Base-by-base conservation (phyloP, 495 filamentous ascomycete species). In the Xylaria venustula region DNA sequence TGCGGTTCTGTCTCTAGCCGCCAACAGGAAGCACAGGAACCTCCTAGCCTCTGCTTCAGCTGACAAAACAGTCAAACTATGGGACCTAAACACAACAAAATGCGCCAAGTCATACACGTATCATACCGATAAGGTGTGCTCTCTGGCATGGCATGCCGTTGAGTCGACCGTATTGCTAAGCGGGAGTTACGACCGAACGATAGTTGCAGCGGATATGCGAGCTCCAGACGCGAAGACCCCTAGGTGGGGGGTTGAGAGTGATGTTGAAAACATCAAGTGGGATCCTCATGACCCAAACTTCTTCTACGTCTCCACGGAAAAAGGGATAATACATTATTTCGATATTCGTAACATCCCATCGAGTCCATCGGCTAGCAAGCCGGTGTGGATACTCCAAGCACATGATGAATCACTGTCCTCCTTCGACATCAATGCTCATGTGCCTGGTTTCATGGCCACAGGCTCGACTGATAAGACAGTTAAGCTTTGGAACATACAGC, bases 301-400 rank as follows among this genome's bases (percentile, higher is more conserved):
- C 78, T 99, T 99, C 83, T 98, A 90, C 77, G 90, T 94, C 48
- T 90, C 92, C 14, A 99, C 95, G 0, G 94, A 99, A 67, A 89
- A 83, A 60, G 94, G 94, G 9, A 82, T 92, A 51, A 82, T 99
- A 41, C 92, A 97, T 76, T 89, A 88, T 69, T 90, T 91, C 71
- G 94, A 99, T 68, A 80, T 84, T 20, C 87, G 94, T 7, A 85
- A 84, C 19, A 77, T 82, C 7, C 87, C 90, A 34, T 71, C 87
- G 47, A 82, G 82, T 42, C 90, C 91, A 0, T 81, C 86, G 23
- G 78, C 82, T 9, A 89, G 87, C 64, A 96, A 92, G 71, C 87
- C 95, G 7, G 85, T 93, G 12, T 99, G 95, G 95, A 88, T 86
- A 14, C 78, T 99, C 25, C 95, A 98, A 75, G 94, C 94, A 3